Percentiles rank a stretch among this genome's conserved stretches.
These are phyloP conservation scores for Euphrasia arctica DNA, from an alignment of 305 asterid species.

Conservation along the genomic window DNA sequence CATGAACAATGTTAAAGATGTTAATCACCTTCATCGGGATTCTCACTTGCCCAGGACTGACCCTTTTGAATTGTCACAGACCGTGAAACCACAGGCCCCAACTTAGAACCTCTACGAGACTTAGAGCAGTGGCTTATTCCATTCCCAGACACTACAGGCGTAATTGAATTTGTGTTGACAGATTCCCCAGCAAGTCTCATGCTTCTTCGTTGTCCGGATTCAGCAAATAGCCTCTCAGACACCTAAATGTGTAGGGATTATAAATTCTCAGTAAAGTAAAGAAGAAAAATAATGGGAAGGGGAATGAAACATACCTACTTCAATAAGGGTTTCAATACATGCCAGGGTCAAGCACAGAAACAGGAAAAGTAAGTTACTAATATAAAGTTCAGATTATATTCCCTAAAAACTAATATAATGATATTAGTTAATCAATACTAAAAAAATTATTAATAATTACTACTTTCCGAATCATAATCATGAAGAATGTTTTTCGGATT, in stretches of 20 bases:
- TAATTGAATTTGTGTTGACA: slow-evolving; percentile 45
- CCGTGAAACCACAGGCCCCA: slow-evolving; percentile 55
- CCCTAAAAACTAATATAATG: slow-evolving; percentile 8
- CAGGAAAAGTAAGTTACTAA: slow-evolving; percentile 9
- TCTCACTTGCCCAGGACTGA: slow-evolving; percentile 61
- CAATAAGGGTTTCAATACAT: not conserved
- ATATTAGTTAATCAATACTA: too few relatives aligned
- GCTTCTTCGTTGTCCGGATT: slow-evolving; percentile 92
- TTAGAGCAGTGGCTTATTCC: slow-evolving; percentile 68
- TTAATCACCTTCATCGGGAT: slow-evolving; percentile 72
- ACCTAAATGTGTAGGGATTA: slow-evolving; percentile 49
- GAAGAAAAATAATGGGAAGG: not conserved
- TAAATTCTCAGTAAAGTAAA: slow-evolving; percentile 18
- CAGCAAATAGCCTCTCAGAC: slow-evolving; percentile 92
- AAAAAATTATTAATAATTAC: too few relatives aligned
- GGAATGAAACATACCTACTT: slow-evolving; percentile 6
- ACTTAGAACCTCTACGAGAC: slow-evolving; percentile 60
- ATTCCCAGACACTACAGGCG: slow-evolving; percentile 56
- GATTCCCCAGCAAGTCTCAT: slow-evolving; percentile 89
- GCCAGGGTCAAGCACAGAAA: slow-evolving; percentile 14
- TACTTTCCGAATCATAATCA: too few relatives aligned
- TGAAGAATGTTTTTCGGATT: too few relatives aligned
- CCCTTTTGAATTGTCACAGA: slow-evolving; percentile 68
- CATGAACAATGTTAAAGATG: slow-evolving; percentile 23
- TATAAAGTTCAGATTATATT: not conserved